Base-by-base conservation (phyloP, 1,139 yeast species). In the Yarrowia galli region DNA sequence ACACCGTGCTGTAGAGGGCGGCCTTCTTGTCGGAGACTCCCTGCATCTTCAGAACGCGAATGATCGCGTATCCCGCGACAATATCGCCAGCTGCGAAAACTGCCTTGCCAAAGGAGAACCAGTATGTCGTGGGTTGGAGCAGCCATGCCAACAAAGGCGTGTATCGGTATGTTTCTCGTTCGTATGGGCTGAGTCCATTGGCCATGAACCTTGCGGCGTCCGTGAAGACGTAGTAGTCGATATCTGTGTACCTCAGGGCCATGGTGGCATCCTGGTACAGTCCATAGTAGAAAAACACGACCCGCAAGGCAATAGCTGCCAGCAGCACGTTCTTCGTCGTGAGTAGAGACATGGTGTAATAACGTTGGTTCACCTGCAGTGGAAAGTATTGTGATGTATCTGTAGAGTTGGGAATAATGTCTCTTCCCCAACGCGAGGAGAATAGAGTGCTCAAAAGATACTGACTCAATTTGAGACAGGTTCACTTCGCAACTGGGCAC, bases 81-180 rank as follows among this genome's bases (percentile, higher is more conserved):
- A 95, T 75, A 77, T 95, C 99, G 72, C 96, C 87, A 0, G 84
- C 63, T 70, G 93, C 86, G 76, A 95, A 95, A 25, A 95, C 69
- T 12, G 87, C 73, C 76, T 95, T 95, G 0, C 98, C 98, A 74
- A 89, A 89, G 71, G 87, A 87, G 67, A 73, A 77, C 72, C 76
- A 76, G 60, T 79, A 81, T 54, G 82, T 78, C 22, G 88, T 89
- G 0, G 98, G 98, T 0, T 87, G 75, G 65, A 95, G 78, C 65
- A 91, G 71, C 96, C 97, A 91, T 7, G 98, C 88, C 51, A 95
- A 80, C 49, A 95, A 76, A 10, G 99, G 99, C 0, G 99, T 93
- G 75, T 95, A 95, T 61, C 99, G 80, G 75, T 95, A 95, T 0
- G 99, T 95, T 69, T 89, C 97, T 72, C 99, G 81, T 22, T 78